Percentiles rank a stretch among this genome's conserved stretches.
Evolutionary conservation across 805 yeast genomes (phyloP).

Genomic region (Torulaspora delbrueckii): DNA sequence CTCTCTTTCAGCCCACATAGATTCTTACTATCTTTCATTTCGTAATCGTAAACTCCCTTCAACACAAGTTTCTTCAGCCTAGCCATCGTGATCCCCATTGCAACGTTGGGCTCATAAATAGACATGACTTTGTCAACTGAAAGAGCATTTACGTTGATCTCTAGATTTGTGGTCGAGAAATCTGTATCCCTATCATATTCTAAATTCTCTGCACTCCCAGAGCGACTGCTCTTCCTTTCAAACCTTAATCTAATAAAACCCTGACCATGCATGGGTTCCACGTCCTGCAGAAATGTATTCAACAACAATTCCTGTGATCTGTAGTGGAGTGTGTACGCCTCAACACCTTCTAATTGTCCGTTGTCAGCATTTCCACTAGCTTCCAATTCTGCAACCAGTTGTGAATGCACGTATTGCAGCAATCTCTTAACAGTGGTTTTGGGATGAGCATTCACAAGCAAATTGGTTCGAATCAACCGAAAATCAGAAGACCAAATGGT

Average conservation of each 20-base stretch:
- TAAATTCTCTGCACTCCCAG: constrained; percentile 8
- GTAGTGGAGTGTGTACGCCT: constrained; percentile 12
- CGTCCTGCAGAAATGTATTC: constrained; percentile 13
- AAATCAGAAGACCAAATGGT: constrained; percentile 23
- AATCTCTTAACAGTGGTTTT: constrained; percentile 23
- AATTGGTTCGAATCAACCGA: constrained; percentile 10
- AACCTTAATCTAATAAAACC: constrained; percentile 16
- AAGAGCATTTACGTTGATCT: constrained; percentile 22
- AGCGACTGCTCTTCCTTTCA: constrained; percentile 6
- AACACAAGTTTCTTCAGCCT: constrained; percentile 18
- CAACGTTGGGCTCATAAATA: constrained; percentile 8
- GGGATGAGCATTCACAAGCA: constrained; percentile 26
- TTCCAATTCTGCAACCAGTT: constrained; percentile 6
- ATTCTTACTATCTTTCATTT: constrained; percentile 9
- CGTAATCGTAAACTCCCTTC: constrained; percentile 18
- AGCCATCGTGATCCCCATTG: constrained; percentile 16
- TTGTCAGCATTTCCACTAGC: background rate
- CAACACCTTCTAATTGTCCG: constrained; percentile 5
- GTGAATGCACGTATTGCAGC: constrained; percentile 28
- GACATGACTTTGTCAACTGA: constrained; percentile 19
- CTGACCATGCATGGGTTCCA: constrained; percentile 15
- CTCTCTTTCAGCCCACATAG: constrained; percentile 15
- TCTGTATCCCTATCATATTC: constrained; percentile 17
- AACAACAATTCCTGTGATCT: constrained; percentile 9
- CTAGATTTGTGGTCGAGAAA: constrained; percentile 16